Evolutionary conservation across 345 rosid species (phyloP).

Genomic region (Odontarrhena argentea): DNA sequence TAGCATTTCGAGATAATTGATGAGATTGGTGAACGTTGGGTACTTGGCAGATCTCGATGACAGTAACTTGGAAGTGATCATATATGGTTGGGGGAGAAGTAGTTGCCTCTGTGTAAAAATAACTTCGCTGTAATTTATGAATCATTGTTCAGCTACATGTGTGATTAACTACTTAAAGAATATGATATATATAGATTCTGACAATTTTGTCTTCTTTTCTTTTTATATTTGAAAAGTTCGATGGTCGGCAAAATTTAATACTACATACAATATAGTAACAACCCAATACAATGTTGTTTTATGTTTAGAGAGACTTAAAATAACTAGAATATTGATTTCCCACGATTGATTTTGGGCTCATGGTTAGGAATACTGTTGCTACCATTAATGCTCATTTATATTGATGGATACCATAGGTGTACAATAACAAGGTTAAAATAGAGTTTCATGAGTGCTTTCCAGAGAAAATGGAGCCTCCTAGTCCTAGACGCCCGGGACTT

Average conservation of each 20-base stretch:
- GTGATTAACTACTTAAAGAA: background rate
- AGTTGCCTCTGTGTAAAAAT: slow-evolving; percentile 1
- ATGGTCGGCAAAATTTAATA: too few relatives aligned
- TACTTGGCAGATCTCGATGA: slow-evolving; percentile 20
- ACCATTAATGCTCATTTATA: slow-evolving; percentile 14
- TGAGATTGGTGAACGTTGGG: slow-evolving; percentile 4
- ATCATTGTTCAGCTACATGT: background rate
- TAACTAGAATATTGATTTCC: too few relatives aligned
- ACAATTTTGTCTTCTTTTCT: too few relatives aligned
- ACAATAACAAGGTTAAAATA: slow-evolving; percentile 10
- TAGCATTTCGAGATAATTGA: slow-evolving; percentile 21
- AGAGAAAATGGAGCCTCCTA: slow-evolving; percentile 26
- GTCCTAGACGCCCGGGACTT: slow-evolving; percentile 1
- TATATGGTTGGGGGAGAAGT: slow-evolving; percentile 28
- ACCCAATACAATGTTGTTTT: too few relatives aligned
- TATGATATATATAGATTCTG: too few relatives aligned
- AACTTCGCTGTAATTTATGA: background rate
- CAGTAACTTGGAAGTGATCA: background rate
- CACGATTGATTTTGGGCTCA: too few relatives aligned
- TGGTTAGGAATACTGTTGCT: background rate
- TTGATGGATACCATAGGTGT: slow-evolving; percentile 9
- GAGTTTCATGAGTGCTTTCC: slow-evolving; percentile 6
- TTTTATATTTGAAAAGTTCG: too few relatives aligned
- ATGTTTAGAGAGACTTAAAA: too few relatives aligned
- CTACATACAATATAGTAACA: too few relatives aligned